phyloP scores from a whole-genome alignment of 768 basidiomycete genomes.

The Leucocoprinus leucothites region DNA sequence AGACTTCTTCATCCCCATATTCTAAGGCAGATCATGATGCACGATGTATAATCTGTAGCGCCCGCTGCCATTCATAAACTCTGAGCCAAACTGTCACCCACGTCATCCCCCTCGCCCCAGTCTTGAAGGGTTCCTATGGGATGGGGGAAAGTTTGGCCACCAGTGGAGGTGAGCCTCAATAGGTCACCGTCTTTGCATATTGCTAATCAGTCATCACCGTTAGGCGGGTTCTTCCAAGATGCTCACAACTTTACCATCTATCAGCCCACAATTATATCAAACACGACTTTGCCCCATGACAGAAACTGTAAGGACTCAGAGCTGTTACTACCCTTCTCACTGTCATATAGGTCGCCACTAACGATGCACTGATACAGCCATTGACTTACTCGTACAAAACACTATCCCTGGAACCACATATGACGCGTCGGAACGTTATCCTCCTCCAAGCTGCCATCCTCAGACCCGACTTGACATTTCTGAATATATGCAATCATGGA shows the following conservation, averaged over 20 bases:
- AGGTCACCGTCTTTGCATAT: too few species aligned
- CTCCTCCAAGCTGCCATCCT: background rate
- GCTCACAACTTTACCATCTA: background rate
- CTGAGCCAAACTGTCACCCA: too few species aligned
- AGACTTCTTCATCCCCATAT: too few species aligned
- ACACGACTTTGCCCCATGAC: background rate
- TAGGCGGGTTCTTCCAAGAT: background rate
- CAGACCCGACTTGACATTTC: background rate
- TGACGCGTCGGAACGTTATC: conserved; percentile 9
- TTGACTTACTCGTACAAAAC: background rate
- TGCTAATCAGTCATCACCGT: background rate
- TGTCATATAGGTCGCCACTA: too few species aligned
- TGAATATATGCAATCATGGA: background rate
- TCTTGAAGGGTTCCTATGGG: too few species aligned
- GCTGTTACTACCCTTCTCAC: too few species aligned
- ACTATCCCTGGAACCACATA: background rate
- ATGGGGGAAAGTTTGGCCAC: too few species aligned
- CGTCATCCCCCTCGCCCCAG: too few species aligned
- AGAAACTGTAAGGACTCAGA: background rate
- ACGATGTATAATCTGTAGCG: too few species aligned
- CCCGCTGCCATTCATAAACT: too few species aligned
- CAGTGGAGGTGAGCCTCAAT: too few species aligned
- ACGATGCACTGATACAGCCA: background rate
- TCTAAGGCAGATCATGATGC: too few species aligned
- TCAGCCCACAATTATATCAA: background rate